Conservation (phyloP, 768 basidiomycete genomes). For the Coprinellus micaceus region DNA sequence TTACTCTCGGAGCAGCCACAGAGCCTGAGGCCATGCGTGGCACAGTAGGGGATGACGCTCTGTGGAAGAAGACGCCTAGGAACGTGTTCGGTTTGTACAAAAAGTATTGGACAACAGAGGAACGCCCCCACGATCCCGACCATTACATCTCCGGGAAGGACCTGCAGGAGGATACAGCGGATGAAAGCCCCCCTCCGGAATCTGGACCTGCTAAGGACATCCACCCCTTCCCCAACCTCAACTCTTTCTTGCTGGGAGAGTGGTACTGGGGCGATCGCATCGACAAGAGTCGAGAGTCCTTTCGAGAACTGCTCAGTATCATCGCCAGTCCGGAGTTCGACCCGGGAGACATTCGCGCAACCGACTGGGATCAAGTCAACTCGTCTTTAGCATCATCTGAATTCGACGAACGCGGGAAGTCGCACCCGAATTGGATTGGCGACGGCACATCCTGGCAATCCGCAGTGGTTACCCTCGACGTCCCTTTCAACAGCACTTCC, state of each 20-base stretch:
- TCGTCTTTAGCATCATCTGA: neutral
- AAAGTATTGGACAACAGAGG: neutral
- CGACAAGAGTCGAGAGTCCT: conserved; percentile 1
- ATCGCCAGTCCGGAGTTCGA: neutral
- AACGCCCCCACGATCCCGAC: neutral
- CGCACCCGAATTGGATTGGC: neutral
- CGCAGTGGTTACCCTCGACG: neutral
- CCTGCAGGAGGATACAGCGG: neutral
- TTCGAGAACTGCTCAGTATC: neutral
- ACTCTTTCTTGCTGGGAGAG: neutral
- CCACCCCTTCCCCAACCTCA: conserved; percentile 2
- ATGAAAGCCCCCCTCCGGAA: neutral
- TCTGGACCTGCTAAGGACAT: neutral
- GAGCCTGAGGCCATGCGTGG: neutral
- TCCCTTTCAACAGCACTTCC: neutral
- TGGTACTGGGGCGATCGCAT: neutral
- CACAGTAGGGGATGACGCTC: neutral
- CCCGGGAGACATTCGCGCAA: too few species aligned
- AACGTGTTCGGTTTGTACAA: neutral
- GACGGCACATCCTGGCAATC: neutral
- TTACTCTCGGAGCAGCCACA: neutral
- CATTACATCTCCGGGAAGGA: neutral
- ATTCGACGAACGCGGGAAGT: neutral
- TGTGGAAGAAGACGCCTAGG: neutral
- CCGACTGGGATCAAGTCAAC: neutral